Conservation (phyloP, 2,329 filamentous ascomycete species). For the Huntiella abstrusa region DNA sequence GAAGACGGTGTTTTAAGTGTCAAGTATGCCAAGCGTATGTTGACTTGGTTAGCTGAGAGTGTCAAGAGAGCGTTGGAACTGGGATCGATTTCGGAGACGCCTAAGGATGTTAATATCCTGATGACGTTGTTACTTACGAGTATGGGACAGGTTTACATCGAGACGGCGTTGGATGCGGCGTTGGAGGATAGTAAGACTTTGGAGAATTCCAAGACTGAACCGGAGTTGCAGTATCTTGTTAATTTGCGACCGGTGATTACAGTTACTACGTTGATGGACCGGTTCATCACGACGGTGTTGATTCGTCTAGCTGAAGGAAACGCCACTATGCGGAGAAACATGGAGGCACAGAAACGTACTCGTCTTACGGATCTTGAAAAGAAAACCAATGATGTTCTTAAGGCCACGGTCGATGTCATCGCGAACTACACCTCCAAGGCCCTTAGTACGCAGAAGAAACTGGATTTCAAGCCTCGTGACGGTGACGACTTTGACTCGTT, state of each 20-base stretch:
- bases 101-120: conserved; percentile 78
- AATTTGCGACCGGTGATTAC: conserved; percentile 65
- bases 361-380: conserved; percentile 65
- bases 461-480: conserved; percentile 77
- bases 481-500: conserved; percentile 53
- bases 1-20: conserved; percentile 71
- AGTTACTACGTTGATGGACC: conserved; percentile 82
- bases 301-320: conserved; percentile 78
- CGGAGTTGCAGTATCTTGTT: conserved; percentile 69
- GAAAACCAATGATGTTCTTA: conserved; percentile 49
- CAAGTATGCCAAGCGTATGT: conserved; percentile 87
- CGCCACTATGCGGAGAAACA: conserved; percentile 72
- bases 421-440: conserved; percentile 58
- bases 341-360: conserved; percentile 62
- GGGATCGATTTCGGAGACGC: conserved; percentile 71
- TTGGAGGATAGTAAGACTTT: conserved; percentile 56
- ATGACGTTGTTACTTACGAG: conserved; percentile 67
- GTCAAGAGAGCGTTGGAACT: conserved; percentile 82
- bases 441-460: conserved; percentile 63
- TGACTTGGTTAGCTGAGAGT: conserved; percentile 91
- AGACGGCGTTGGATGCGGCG: conserved; percentile 49
- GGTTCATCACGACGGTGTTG: conserved; percentile 76
- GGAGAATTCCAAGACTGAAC: conserved; percentile 65
- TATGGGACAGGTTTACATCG: conserved; percentile 68
- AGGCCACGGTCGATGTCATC: conserved; percentile 43